These are phyloP conservation scores for Exophiala oligosperma DNA, from an alignment of 2,329 filamentous ascomycete species.

Conservation along the genomic window DNA sequence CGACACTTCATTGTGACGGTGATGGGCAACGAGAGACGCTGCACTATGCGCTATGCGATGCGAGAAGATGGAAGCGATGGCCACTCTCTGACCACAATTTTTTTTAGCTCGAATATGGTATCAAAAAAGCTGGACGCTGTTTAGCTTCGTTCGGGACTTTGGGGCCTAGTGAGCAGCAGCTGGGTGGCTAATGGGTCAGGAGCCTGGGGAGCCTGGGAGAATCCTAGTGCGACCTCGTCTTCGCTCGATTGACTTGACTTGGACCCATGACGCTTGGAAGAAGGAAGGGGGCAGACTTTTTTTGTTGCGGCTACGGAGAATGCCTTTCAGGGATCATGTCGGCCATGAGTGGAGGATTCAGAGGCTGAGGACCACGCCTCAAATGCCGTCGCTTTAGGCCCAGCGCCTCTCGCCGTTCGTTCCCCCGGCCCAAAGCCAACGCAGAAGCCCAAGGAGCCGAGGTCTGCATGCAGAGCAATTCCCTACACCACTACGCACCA, in stretches of 20 bases:
- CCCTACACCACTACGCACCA: too few species aligned
- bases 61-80: constrained; percentile 1
- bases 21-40: background rate
- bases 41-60: background rate
- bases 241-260: background rate
- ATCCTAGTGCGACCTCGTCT: background rate
- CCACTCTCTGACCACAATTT: constrained; percentile 1
- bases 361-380: background rate
- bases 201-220: background rate
- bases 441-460: background rate
- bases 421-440: background rate
- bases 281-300: background rate
- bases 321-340: background rate
- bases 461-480: too few species aligned
- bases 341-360: background rate
- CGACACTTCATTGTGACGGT: constrained; percentile 2
- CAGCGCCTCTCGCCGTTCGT: background rate
- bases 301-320: too few species aligned
- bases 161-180: background rate
- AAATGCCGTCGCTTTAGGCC: background rate
- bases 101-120: constrained; percentile 5
- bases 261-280: constrained; percentile 2
- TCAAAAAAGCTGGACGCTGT: background rate
- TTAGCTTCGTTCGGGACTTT: constrained; percentile 1
- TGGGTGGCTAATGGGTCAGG: background rate